phyloP scores from a whole-genome alignment of 306 rosid genomes.

The Rosa persica region DNA sequence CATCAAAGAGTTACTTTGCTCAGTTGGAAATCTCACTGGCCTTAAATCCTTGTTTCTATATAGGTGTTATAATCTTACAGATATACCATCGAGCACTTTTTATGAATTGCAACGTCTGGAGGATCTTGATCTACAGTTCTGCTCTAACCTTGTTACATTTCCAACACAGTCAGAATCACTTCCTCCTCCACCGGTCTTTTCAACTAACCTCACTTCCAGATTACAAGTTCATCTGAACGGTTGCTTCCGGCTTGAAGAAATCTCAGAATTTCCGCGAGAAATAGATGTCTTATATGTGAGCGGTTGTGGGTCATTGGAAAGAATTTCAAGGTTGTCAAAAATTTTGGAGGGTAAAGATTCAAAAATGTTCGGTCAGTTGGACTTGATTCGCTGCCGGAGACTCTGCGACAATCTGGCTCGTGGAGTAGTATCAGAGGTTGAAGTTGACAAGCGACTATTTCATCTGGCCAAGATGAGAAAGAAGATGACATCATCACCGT shows the following conservation, averaged over 20 bases:
- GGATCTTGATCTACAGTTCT: not conserved
- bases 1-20: not conserved
- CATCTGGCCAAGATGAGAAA: too few relatives aligned
- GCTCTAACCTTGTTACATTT: not conserved
- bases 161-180: not conserved
- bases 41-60: not conserved
- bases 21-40: not conserved
- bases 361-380: not conserved
- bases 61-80: rapidly evolving
- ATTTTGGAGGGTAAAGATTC: not conserved
- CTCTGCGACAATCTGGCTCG: not conserved
- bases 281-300: not conserved
- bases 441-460: too few relatives aligned
- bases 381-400: not conserved
- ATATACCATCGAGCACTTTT: not conserved
- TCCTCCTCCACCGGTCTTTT: not conserved
- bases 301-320: not conserved
- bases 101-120: not conserved
- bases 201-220: not conserved
- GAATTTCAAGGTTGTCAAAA: not conserved
- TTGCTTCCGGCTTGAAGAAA: not conserved
- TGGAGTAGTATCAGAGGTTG: too few relatives aligned
- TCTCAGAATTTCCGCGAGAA: not conserved
- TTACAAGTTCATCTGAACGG: not conserved
- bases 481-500: too few relatives aligned